Evolutionary conservation across 805 yeast genomes (phyloP), one percentile per base, ranked within the genome.

Genomic region (Saccharomycopsis javanensis): DNA sequence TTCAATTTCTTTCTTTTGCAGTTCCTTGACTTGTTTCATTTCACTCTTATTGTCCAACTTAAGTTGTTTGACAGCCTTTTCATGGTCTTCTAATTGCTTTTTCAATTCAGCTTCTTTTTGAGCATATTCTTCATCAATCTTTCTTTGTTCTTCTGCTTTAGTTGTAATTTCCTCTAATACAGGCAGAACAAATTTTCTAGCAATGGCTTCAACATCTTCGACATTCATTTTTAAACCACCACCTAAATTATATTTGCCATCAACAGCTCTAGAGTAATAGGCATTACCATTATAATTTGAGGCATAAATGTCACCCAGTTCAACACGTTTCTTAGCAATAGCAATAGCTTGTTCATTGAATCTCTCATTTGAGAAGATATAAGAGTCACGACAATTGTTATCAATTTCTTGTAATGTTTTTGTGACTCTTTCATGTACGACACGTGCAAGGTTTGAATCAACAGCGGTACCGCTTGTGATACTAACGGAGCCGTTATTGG

Each of bases 171-270:
- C 91, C 42, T 75, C 77, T 65, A 92, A 74, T 4, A 92, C 90
- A 7, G 99, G 99, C 63, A 79, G 77, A 58, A 94, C 96, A 66
- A 87, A 76, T 51, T 82, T 78, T 60, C 81, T 73, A 20, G 99
- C 98, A 73, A 92, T 79, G 54, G 78, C 78, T 62, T 88, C 85
- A 60, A 94, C 80, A 65, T 91, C 97, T 20, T 75, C 78, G 59
- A 79, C 85, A 42, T 86, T 75, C 78, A 92, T 81, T 65, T 78
- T 80, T 58, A 88, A 76, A 1, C 97, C 98, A 61, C 96, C 96
- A 60, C 99, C 99, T 61, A 92, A 72, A 66, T 88, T 77, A 61
- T 73, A 67, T 37, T 57, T 42, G 6, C 58, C 62, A 18, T 51
- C 50, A 25, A 52, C 50, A 60, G 76, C 74, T 53, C 66, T 63